Percentiles rank a stretch among this genome's conserved stretches.
These are phyloP conservation scores for Picochlorum sp. DNA, from an alignment of 139 green algal genomes.

Conservation along the genomic window DNA sequence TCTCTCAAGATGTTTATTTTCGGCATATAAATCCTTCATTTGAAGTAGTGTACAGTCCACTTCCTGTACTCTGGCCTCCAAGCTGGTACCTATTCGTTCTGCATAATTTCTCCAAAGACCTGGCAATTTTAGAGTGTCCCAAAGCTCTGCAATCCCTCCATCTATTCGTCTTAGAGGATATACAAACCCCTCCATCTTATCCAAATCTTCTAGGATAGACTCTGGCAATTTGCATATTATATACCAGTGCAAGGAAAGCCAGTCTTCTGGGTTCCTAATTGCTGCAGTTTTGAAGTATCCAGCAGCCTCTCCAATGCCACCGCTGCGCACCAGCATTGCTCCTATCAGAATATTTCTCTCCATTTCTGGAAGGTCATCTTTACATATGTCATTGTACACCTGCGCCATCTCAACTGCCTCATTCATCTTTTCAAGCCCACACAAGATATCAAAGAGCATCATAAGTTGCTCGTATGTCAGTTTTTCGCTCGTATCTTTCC, in stretches of 20 bases:
- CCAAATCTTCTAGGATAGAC: neutral
- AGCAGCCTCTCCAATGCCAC: conserved; percentile 12
- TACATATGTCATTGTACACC: neutral
- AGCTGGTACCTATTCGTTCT: neutral
- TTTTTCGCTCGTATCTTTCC: conserved; percentile 10
- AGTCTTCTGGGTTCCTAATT: conserved; percentile 44
- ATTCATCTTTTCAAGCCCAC: conserved; percentile 31
- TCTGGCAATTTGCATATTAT: neutral
- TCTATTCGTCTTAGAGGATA: neutral
- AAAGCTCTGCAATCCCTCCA: conserved; percentile 16
- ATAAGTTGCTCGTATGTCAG: conserved; percentile 36
- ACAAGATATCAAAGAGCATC: conserved; percentile 47
- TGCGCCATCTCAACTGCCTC: conserved; percentile 24
- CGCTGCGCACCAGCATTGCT: conserved; percentile 17
- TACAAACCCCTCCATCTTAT: neutral
- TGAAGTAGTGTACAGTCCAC: too few relatives aligned
- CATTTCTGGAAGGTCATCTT: conserved; percentile 27
- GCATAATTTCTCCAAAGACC: neutral
- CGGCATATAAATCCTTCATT: too few relatives aligned
- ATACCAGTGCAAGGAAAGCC: conserved; percentile 33
- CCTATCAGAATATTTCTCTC: conserved; percentile 19
- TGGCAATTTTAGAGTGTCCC: neutral
- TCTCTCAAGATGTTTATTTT: too few relatives aligned
- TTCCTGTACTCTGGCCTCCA: neutral
- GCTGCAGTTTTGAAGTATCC: conserved; percentile 16